phyloP scores from a whole-genome alignment of 1,139 yeast species.

The Candida pseudoviswanathii region DNA sequence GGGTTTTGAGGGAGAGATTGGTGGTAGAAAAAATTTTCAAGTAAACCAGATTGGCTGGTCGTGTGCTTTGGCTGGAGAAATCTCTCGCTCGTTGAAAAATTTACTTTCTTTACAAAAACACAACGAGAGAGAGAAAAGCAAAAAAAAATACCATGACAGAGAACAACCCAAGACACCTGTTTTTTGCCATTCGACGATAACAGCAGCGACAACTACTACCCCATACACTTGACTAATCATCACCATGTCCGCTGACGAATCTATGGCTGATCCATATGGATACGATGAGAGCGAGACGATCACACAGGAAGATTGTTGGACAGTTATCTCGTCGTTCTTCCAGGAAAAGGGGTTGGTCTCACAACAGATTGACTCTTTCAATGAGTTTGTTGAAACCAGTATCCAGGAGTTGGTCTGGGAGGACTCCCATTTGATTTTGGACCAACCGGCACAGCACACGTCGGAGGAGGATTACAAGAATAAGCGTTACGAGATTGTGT shows the following conservation, averaged over 20 bases:
- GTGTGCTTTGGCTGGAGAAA: background rate
- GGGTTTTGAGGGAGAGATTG: background rate
- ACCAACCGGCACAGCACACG: conserved; percentile 98
- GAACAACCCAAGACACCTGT: background rate
- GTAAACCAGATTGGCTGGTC: background rate
- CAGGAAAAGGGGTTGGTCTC: conserved; percentile 96
- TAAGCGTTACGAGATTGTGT: conserved; percentile 90
- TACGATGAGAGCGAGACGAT: conserved; percentile 71
- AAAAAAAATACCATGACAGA: background rate
- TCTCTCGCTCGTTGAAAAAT: background rate
- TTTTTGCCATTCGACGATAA: background rate
- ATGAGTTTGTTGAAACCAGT: conserved; percentile 95
- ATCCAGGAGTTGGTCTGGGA: conserved; percentile 97
- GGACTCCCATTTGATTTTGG: conserved; percentile 89
- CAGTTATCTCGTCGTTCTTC: conserved; percentile 94
- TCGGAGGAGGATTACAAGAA: conserved; percentile 87
- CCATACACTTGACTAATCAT: background rate
- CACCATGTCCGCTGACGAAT: conserved; percentile 16
- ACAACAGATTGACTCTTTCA: conserved; percentile 96
- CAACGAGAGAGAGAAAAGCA: background rate
- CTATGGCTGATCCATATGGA: conserved; percentile 57
- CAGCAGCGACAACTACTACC: background rate
- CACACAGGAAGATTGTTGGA: conserved; percentile 99
- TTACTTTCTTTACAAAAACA: background rate
- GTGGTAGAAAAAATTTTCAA: background rate